These are phyloP conservation scores for Aquilaria agallochum DNA, from an alignment of 441 rosid species.

Conservation along the genomic window DNA sequence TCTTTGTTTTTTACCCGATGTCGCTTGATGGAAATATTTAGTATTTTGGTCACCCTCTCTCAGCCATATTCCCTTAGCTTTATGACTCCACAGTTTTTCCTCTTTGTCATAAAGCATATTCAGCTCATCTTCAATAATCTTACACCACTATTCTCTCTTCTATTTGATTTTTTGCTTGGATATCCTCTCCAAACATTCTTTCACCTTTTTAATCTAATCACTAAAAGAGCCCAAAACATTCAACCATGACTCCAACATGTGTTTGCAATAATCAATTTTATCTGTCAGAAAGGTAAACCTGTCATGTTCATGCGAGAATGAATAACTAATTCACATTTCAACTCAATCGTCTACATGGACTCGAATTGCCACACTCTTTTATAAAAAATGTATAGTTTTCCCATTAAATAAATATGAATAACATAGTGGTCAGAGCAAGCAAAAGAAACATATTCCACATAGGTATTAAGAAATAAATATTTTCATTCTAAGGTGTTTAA, in stretches of 20 bases:
- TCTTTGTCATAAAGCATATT: background rate
- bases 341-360: too few relatives aligned
- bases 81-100: slow-evolving; percentile 1
- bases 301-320: too few relatives aligned
- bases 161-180: too few relatives aligned
- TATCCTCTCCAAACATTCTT: background rate
- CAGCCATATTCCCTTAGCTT: background rate
- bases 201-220: background rate
- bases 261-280: background rate
- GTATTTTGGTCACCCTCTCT: background rate
- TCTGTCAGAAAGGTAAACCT: too few relatives aligned
- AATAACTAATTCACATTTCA: too few relatives aligned
- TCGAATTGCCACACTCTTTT: too few relatives aligned
- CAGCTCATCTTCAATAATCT: background rate
- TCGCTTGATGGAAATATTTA: background rate
- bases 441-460: too few relatives aligned
- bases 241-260: background rate
- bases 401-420: too few relatives aligned
- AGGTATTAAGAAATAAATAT: too few relatives aligned
- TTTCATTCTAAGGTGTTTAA: too few relatives aligned
- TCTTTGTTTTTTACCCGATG: background rate
- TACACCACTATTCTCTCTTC: background rate
- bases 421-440: too few relatives aligned
- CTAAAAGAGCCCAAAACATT: background rate
- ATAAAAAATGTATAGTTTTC: too few relatives aligned